Base-by-base conservation (phyloP, 2,329 filamentous ascomycete species). In the Atkinsonella hypoxylon region DNA sequence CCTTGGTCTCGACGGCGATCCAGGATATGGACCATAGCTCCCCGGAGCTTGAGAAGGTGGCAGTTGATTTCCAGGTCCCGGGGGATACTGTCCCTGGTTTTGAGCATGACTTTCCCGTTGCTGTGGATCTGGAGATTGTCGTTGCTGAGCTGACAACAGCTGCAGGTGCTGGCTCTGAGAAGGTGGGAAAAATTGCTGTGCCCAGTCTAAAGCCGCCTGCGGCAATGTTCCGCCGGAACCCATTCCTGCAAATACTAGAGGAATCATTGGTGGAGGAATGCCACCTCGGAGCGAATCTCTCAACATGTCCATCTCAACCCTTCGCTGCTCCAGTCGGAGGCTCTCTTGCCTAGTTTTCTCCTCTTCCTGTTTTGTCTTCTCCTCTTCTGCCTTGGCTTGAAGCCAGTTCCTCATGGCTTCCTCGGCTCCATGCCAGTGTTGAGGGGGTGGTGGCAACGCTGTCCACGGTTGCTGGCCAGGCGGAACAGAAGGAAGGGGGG, bases 361-460 rank as follows among this genome's bases (percentile, higher is more conserved):
- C 65, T 89, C 84, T 65, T 89, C 85, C 66, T 88, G 85, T 62
- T 71, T 82, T 54, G 81, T 76, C 61, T 75, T 80, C 61, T 89
- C 85, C 61, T 89, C 85, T 64, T 89, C 86, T 0, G 79, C 72
- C 64, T 83, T 87, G 49, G 85, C 81, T 50, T 77, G 68, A 20
- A 89, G 70, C 85, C 85, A 89, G 50, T 75, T 77, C 54, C 77
- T 80, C 81, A 87, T 85, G 2, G 81, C 77, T 38, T 88, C 84
- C 59, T 87, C 83, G 34, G 77, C 73, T 45, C 76, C 77, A 60
- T 83, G 79, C 77, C 82, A 85, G 62, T 81, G 77, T 40, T 78
- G 75, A 30, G 83, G 81, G 31, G 78, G 77, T 2, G 78, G 72
- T n/a, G 83, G 83, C 39, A 86, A 68, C 53, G 79, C 73, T 34